A percentile compares a stretch with the other conserved stretches of the same genome.
These are phyloP conservation scores for Cladorrhinum samala DNA, from an alignment of 495 filamentous ascomycete genomes.

Conservation along the genomic window DNA sequence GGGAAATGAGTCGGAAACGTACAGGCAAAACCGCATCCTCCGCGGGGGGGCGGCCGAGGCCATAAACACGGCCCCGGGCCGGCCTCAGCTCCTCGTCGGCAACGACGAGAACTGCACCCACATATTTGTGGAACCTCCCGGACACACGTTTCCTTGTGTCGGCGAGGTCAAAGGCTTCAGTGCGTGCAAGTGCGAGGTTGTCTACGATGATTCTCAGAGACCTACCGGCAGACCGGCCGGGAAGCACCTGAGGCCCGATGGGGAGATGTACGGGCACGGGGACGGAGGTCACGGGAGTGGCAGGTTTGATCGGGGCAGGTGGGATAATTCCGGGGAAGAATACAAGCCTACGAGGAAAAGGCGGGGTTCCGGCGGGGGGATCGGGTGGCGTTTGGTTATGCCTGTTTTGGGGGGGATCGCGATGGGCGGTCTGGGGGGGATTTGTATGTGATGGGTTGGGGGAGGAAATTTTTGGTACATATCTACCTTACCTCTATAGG, in stretches of 20 bases:
- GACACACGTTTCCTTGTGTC: conserved; percentile 19
- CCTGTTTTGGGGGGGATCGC: conserved; percentile 11
- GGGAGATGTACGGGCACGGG: conserved; percentile 22
- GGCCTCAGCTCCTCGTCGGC: conserved; percentile 14
- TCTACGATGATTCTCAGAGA: conserved; percentile 12
- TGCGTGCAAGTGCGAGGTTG: conserved; percentile 23
- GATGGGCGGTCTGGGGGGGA: conserved; percentile 10
- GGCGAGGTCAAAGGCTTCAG: conserved; percentile 5
- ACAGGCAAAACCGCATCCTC: conserved; percentile 22
- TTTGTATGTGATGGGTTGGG: not conserved
- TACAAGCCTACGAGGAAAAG: conserved; percentile 5
- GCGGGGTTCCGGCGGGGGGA: conserved; percentile 12
- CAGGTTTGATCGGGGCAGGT: conserved; percentile 17
- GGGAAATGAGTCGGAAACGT: conserved; percentile 16
- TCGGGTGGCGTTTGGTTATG: conserved; percentile 12
- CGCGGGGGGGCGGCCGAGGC: conserved; percentile 17
- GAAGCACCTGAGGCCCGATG: conserved; percentile 21
- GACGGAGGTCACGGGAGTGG: conserved; percentile 24
- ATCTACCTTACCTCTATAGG: no score
- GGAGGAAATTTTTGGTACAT: no score
- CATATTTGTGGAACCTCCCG: conserved; percentile 23
- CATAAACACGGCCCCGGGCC: conserved; percentile 9
- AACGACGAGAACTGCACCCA: conserved; percentile 15
- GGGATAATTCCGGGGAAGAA: not conserved
- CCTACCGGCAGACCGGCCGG: conserved; percentile 2